These are phyloP conservation scores for Kalanchoe fedtschenkoi DNA, from an alignment of 164 flowering plant genomes.

Conservation along the genomic window DNA sequence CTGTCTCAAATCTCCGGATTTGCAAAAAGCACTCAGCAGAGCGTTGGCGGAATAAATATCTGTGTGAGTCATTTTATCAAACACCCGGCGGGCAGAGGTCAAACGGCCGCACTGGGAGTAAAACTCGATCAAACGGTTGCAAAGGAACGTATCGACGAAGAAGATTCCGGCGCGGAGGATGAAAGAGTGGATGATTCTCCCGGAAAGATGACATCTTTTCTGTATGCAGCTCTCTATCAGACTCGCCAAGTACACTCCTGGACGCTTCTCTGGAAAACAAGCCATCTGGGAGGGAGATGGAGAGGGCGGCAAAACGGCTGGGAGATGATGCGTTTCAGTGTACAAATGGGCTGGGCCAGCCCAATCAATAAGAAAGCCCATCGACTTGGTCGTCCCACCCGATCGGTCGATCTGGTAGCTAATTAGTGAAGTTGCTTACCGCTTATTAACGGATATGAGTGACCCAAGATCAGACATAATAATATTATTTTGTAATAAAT, in stretches of 20 bases:
- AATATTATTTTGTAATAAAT: no score
- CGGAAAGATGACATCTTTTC: constrained; percentile 13
- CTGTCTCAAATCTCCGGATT: constrained; percentile 21
- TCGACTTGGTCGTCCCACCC: no score
- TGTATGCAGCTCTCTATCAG: not conserved
- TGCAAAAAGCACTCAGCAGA: constrained; percentile 32
- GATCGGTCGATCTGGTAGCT: no score
- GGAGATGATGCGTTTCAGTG: no score
- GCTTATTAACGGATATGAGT: no score
- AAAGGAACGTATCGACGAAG: constrained; percentile 37
- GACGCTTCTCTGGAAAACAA: no score
- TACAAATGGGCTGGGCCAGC: no score
- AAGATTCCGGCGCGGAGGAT: constrained; percentile 32
- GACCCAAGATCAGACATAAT: no score
- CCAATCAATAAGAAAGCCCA: no score
- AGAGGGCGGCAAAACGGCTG: no score
- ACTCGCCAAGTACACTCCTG: constrained; percentile 5
- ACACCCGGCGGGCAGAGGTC: constrained; percentile 25
- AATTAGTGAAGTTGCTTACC: no score
- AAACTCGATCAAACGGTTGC: constrained; percentile 56
- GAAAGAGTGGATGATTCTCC: constrained; percentile 49
- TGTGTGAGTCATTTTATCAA: constrained; percentile 41
- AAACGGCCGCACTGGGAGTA: constrained; percentile 36
- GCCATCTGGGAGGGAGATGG: no score
- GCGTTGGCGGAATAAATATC: constrained; percentile 65